phyloP scores from a whole-genome alignment of 148 eudicot genomes.

The Rhododendron vialii region DNA sequence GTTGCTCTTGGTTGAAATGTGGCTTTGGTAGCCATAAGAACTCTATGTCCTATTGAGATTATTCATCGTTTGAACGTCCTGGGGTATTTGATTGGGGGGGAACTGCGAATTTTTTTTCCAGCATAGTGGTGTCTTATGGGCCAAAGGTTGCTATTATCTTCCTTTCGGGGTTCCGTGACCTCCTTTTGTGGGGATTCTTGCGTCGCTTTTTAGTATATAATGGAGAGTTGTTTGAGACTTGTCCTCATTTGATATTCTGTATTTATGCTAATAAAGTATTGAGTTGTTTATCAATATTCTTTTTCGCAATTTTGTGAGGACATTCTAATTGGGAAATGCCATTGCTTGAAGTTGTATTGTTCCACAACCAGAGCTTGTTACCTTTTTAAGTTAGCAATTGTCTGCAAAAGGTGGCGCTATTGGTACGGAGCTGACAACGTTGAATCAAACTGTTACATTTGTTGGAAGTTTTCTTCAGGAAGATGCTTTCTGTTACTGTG shows the following conservation, averaged over 20 bases:
- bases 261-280: background rate
- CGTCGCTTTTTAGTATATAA: background rate
- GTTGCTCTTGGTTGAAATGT: background rate
- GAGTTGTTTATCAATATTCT: background rate
- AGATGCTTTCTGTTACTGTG: background rate
- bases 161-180: background rate
- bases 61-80: background rate
- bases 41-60: background rate
- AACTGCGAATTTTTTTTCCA: background rate
- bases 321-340: background rate
- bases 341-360: background rate
- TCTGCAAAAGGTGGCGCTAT: background rate
- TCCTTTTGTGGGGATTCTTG: background rate
- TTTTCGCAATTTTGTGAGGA: background rate
- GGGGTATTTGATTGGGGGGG: background rate
- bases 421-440: background rate
- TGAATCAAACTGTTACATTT: background rate
- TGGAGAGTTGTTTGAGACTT: background rate
- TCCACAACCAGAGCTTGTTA: background rate
- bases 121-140: background rate
- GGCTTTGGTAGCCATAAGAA: background rate
- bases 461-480: background rate
- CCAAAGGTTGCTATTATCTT: background rate
- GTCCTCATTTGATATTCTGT: background rate
- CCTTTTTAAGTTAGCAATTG: background rate